Conservation (phyloP, 345 rosid species). For the Salix udensis region DNA sequence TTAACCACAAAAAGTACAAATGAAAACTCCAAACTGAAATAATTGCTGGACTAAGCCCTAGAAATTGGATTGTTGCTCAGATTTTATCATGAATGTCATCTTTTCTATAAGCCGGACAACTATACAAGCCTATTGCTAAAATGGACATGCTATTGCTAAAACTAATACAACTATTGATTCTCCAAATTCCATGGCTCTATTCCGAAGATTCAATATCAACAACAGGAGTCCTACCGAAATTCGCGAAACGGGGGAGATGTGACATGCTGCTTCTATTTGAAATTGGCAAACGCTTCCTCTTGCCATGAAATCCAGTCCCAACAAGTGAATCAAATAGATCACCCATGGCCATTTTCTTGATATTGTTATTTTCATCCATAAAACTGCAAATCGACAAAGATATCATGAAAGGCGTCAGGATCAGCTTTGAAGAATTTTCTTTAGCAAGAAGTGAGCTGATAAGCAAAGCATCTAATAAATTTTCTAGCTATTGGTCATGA, state of each 20-base stretch:
- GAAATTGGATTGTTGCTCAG: too few species aligned
- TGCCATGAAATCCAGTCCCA: conserved; percentile 48
- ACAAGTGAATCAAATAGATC: conserved; percentile 50
- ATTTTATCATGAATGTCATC: too few species aligned
- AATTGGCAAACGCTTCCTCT: conserved; percentile 49
- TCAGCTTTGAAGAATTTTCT: not conserved
- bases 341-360: conserved; percentile 78
- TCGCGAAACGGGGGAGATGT: conserved; percentile 39
- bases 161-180: too few species aligned
- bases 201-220: conserved; percentile 60
- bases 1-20: too few species aligned
- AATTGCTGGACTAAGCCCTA: too few species aligned
- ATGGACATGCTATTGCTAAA: too few species aligned
- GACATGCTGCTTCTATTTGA: conserved; percentile 35
- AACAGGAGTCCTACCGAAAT: conserved; percentile 39
- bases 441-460: not conserved
- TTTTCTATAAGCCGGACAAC: too few species aligned
- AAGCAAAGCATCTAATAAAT: not conserved
- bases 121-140: too few species aligned
- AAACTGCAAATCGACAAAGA: conserved; percentile 40
- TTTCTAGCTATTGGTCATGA: not conserved
- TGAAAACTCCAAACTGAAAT: too few species aligned
- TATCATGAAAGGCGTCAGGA: not conserved
- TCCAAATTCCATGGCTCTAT: conserved; percentile 16
- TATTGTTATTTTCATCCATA: conserved; percentile 40